These are phyloP conservation scores for Trametes sanguinea DNA, from an alignment of 768 basidiomycete species.

Conservation along the genomic window DNA sequence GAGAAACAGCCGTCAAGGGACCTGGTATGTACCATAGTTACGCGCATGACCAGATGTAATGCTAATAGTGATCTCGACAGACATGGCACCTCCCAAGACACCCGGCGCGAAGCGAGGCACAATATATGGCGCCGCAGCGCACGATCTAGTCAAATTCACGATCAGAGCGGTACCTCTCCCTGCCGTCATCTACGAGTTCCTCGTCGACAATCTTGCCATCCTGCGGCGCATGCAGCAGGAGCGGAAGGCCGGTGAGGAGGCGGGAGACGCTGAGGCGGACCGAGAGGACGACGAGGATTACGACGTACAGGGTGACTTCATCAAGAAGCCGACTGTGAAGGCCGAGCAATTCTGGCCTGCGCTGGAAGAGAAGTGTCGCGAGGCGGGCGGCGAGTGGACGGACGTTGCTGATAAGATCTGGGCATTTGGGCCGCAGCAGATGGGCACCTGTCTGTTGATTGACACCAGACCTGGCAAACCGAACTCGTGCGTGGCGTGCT, in stretches of 20 bases:
- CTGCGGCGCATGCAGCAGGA: slow-evolving; percentile 62
- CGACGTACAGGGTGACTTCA: slow-evolving; percentile 58
- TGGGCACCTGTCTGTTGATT: slow-evolving; percentile 84
- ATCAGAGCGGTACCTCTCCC: slow-evolving; percentile 86
- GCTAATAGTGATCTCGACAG: too few species aligned
- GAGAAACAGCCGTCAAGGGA: slow-evolving; percentile 88
- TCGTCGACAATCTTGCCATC: slow-evolving; percentile 68
- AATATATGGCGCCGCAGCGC: slow-evolving; percentile 65
- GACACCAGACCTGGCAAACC: slow-evolving; percentile 59
- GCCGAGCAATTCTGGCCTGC: slow-evolving; percentile 81
- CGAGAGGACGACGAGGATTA: slow-evolving; percentile 37
- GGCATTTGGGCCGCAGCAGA: slow-evolving; percentile 89
- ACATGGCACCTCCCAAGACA: slow-evolving; percentile 86
- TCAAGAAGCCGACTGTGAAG: slow-evolving; percentile 62
- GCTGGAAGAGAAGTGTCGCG: slow-evolving; percentile 61
- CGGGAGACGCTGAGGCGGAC: slow-evolving; percentile 14
- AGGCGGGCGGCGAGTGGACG: slow-evolving; percentile 79
- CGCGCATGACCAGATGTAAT: too few species aligned
- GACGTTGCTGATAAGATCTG: slow-evolving; percentile 72
- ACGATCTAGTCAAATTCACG: slow-evolving; percentile 76
- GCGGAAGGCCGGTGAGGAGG: slow-evolving; percentile 26
- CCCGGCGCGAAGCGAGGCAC: slow-evolving; percentile 74
- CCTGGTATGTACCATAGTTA: too few species aligned
- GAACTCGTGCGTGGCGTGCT: slow-evolving; percentile 53
- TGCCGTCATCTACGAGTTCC: slow-evolving; percentile 65